Conservation (phyloP, 352 stramenopile species). For the Lagenidium giganteum region DNA sequence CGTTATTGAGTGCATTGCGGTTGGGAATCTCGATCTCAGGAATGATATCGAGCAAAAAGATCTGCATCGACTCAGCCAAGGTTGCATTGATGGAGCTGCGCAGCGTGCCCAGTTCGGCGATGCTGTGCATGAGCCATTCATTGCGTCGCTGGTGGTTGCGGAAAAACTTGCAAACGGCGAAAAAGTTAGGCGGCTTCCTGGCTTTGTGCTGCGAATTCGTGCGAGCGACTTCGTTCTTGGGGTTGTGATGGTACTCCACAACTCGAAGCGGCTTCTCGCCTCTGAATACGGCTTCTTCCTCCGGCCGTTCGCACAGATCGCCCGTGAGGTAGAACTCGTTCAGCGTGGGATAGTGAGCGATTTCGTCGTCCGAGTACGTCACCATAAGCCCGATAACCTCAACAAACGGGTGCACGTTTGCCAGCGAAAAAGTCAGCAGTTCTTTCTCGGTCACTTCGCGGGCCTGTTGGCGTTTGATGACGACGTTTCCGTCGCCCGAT, state of each 20-base stretch:
- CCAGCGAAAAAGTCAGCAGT: conserved; percentile 27
- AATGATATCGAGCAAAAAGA: conserved; percentile 62
- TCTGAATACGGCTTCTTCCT: conserved; percentile 12
- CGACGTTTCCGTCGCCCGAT: conserved; percentile 30
- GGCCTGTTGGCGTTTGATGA: conserved; percentile 22
- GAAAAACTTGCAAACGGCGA: conserved; percentile 56
- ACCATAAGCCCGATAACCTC: conserved; percentile 42
- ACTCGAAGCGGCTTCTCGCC: conserved; percentile 17
- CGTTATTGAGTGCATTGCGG: conserved; percentile 49
- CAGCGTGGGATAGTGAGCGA: conserved; percentile 29
- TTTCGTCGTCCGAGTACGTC: conserved; percentile 44
- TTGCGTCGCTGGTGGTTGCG: conserved; percentile 20
- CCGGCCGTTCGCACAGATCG: conserved; percentile 15
- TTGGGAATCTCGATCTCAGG: conserved; percentile 67
- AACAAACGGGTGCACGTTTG: conserved; percentile 35
- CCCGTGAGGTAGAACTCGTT: conserved; percentile 42
- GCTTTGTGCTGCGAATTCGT: neutral
- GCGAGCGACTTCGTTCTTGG: conserved; percentile 7
- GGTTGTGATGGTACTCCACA: conserved; percentile 21
- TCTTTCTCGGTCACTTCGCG: conserved; percentile 44
- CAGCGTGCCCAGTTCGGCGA: conserved; percentile 21
- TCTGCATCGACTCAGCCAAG: conserved; percentile 42
- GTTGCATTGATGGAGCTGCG: conserved; percentile 39
- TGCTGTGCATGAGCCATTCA: conserved; percentile 41
- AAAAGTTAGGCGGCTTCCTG: conserved; percentile 26